Evolutionary conservation across 78 protist species (phyloP).

Genomic region (Protostelium mycophagum): DNA sequence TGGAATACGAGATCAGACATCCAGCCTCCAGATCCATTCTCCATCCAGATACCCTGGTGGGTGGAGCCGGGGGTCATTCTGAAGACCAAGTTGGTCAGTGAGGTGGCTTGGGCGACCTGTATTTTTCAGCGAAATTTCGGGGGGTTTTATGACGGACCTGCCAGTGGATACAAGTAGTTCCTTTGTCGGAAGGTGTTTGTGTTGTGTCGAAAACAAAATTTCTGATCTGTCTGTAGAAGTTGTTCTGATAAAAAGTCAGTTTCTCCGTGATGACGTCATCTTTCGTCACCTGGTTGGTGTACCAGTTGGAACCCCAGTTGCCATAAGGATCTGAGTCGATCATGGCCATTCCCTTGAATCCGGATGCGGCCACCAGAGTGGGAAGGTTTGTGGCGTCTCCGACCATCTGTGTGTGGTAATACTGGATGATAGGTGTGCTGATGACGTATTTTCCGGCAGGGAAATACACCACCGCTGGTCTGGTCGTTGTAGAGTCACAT

Average conservation of each 20-base stretch:
- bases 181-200: background rate
- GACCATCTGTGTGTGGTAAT: background rate
- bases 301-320: background rate
- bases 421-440: background rate
- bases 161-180: background rate
- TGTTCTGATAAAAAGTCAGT: background rate
- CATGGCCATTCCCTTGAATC: background rate
- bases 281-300: background rate
- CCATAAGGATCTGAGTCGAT: background rate
- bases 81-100: background rate
- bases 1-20: background rate
- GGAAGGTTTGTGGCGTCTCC: background rate
- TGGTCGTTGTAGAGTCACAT: background rate
- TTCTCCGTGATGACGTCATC: background rate
- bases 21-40: background rate
- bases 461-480: background rate
- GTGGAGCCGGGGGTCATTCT: background rate
- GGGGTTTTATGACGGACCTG: background rate
- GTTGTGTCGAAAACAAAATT: background rate
- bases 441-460: background rate
- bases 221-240: background rate
- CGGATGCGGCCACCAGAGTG: background rate
- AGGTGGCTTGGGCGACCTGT: background rate
- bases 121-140: background rate
- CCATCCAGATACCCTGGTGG: constrained; percentile 2